Evolutionary conservation across 257 asterid genomes (phyloP).

Genomic region (Thymus mandschuricus): DNA sequence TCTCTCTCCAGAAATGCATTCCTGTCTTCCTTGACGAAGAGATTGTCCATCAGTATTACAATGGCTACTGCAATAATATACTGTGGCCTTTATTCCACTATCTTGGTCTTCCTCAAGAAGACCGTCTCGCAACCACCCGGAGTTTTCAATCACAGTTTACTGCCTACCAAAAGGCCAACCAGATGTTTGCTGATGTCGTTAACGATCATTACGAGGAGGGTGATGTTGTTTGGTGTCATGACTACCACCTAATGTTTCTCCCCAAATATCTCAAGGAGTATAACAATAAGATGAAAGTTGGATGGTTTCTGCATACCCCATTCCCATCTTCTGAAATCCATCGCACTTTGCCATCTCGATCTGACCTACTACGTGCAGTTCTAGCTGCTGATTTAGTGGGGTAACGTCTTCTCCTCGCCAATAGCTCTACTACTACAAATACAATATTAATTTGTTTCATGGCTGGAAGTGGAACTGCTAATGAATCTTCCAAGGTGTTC

Average conservation of each 20-base stretch:
- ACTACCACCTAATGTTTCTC: conserved; percentile 94
- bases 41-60: conserved; percentile 89
- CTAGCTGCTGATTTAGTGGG: conserved; percentile 94
- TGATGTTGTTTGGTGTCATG: conserved; percentile 97
- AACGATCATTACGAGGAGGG: conserved; percentile 78
- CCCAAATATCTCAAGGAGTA: conserved; percentile 78
- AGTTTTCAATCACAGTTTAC: conserved; percentile 91
- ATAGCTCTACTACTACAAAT: not conserved
- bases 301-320: conserved; percentile 97
- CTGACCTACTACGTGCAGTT: conserved; percentile 81
- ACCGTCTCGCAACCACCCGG: conserved; percentile 89
- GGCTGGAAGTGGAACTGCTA: conserved; percentile 20
- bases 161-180: conserved; percentile 84
- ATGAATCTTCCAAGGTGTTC: too few species aligned
- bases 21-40: conserved; percentile 95
- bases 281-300: conserved; percentile 84
- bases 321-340: conserved; percentile 97
- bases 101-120: conserved; percentile 96
- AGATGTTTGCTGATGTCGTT: conserved; percentile 96
- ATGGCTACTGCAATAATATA: conserved; percentile 92
- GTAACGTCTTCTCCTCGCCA: conserved; percentile 42
- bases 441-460: not conserved
- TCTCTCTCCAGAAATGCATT: conserved; percentile 67
- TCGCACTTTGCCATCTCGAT: conserved; percentile 90
- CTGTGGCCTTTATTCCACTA: conserved; percentile 95